Base-by-base conservation (phyloP, 164 flowering plant genomes). In the Platanus orientalis region DNA sequence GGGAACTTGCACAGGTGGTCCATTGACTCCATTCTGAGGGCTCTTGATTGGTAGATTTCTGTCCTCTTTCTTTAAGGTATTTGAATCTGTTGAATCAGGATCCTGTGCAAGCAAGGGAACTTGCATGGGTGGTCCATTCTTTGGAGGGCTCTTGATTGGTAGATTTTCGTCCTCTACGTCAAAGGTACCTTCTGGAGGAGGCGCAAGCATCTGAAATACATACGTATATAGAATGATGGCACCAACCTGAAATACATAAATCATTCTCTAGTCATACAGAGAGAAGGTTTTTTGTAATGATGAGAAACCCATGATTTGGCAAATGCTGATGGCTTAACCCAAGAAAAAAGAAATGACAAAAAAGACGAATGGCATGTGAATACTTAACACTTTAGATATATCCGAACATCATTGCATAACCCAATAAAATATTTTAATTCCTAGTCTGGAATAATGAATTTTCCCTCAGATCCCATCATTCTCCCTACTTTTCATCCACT, bases 151-250 rank as follows among this genome's bases (percentile, higher is more conserved):
- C 72, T 88, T 91, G 42, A 81, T 32, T 7, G 89, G 87, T 70
- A 83, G 78, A 71, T 55, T 62, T 52, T 51, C 64, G 34, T 78
- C 86, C 32, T 84, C 96, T 61, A 75, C 29, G 57, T 91, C 92
- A 74, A 84, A 93, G 57, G 90, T 79, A 54, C 95, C 97, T 67
- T 79, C 95, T 2, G 84, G 87, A 44, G 99, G 97, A 61, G 99
- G 99, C 21, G 96, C 83, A 65, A 94, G 81, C 99, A 94, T 94
- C 20, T 84, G 71, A 68, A 83, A 94, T 40, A 94, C 99, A 73
- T 91, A 94, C 4, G 97, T 94, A 70, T 94, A 91, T 10, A 91
- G 75, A 71, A 91, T 63, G 56, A 94, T 89, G 44, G 99, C 99
- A 71, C 99, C 97, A 65, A 94, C 99, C 99, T 94, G 71, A 65